Base-by-base conservation (phyloP, 2,329 filamentous ascomycete species). In the Furcasterigmium sp. region DNA sequence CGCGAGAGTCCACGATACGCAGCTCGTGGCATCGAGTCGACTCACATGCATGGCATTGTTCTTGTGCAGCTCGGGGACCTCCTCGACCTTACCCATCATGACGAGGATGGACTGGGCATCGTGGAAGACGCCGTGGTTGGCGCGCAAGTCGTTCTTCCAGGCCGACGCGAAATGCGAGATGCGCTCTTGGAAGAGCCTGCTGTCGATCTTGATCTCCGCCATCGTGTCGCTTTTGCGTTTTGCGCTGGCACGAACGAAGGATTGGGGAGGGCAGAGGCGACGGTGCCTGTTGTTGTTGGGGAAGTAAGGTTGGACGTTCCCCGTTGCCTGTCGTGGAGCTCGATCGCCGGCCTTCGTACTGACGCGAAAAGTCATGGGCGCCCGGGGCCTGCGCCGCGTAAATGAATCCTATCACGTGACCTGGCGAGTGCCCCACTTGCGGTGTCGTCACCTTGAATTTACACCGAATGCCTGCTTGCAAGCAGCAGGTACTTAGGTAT, bases 141-240 rank as follows among this genome's bases (percentile, higher is more conserved):
- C 80, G 60, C 91, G 86, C 73, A 95, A 91, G 75, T 97, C 91
- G 57, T 87, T 83, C 75, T 95, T 97, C 93, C 94, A 98, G 70
- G 89, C 82, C 56, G 87, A 83, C 62, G 91, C 79, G 58, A 98
- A 85, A 61, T 85, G 84, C 54, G 84, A 84, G 54, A 97, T 78
- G 61, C 93, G 91, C 72, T 93, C 91, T 68, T 95, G 91, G 73
- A 98, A 98, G 64, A 83, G 75, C 67, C 85, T 84, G 72, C 85
- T 87, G 74, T 97, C 91, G 73, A 98, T 96, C 71, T 87, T 88
- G 71, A 98, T 95, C 69, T 94, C 87, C 61, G 75, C 76, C 80
- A 82, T 82, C 65, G 61, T 72, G n/a, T n/a, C 65, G 61, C 60
- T 58, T 54, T 58, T 59, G 32, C 32, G n/a, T 35, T 7, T 15